These are phyloP conservation scores for Tulasnella sp. DNA, from an alignment of 768 basidiomycete genomes.

Conservation along the genomic window DNA sequence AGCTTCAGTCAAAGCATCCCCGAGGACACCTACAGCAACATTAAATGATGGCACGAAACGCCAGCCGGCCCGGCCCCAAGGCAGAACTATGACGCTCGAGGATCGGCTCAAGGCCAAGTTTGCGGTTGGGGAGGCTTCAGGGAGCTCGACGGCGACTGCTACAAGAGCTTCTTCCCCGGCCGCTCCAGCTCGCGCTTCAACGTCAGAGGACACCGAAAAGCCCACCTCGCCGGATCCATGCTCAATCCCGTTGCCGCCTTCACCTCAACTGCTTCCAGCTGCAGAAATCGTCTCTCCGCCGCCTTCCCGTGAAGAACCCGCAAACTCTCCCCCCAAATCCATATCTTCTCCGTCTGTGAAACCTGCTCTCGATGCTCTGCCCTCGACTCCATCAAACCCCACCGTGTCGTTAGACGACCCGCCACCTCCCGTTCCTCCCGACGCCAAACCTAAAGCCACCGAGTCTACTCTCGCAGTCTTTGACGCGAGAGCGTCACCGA, in stretches of 20 bases:
- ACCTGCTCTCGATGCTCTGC: background rate
- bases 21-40: conserved; percentile 39
- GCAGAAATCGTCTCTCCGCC: background rate
- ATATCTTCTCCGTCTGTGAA: background rate
- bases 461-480: background rate
- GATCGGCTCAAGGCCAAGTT: conserved; percentile 71
- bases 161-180: conserved; percentile 46
- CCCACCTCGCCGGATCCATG: conserved; percentile 33
- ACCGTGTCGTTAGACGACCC: conserved; percentile 23
- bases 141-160: conserved; percentile 45
- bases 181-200: background rate
- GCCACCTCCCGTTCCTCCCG: conserved; percentile 8
- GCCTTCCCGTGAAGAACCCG: background rate
- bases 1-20: conserved; percentile 38
- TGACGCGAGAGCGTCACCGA: background rate
- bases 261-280: conserved; percentile 23
- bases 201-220: conserved; percentile 1
- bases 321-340: background rate
- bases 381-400: conserved; percentile 21
- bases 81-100: conserved; percentile 51
- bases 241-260: conserved; percentile 31
- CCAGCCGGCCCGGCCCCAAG: background rate
- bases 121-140: conserved; percentile 54
- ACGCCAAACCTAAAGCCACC: background rate
- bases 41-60: conserved; percentile 29